Conservation (phyloP, 495 filamentous ascomycete genomes). For the Annulohypoxylon bovei region DNA sequence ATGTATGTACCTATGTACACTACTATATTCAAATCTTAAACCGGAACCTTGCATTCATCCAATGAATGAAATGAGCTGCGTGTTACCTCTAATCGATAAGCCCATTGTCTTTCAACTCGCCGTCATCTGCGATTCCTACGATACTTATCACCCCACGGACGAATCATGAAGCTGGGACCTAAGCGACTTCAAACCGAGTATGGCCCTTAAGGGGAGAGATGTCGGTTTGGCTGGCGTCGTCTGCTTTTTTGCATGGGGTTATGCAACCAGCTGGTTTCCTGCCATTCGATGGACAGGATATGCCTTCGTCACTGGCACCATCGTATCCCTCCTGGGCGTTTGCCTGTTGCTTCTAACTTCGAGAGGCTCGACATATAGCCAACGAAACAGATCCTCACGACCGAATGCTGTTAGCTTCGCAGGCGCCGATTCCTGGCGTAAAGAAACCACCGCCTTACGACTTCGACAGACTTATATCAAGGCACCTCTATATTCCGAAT, state of each 20-base stretch:
- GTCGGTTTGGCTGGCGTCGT: constrained; percentile 73
- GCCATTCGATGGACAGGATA: constrained; percentile 81
- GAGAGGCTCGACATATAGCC: constrained; percentile 57
- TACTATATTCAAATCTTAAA: background rate
- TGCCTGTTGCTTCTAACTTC: constrained; percentile 71
- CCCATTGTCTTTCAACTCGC: constrained; percentile 14
- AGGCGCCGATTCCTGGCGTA: constrained; percentile 69
- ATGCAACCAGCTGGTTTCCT: constrained; percentile 81
- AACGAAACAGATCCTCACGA: constrained; percentile 49
- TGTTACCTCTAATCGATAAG: constrained; percentile 37
- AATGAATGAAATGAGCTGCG: too few species aligned
- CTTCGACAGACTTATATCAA: constrained; percentile 60
- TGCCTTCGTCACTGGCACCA: constrained; percentile 74
- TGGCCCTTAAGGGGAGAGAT: constrained; percentile 83
- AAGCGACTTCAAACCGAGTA: constrained; percentile 59
- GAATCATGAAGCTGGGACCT: constrained; percentile 55
- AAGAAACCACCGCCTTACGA: constrained; percentile 70
- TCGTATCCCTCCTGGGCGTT: constrained; percentile 58
- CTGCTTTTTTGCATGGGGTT: constrained; percentile 86
- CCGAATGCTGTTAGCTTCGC: constrained; percentile 70
- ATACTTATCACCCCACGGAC: constrained; percentile 19
- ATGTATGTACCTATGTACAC: background rate
- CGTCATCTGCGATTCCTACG: constrained; percentile 28
- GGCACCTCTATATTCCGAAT: constrained; percentile 77
- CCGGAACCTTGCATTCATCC: too few species aligned